phyloP scores from a whole-genome alignment of 2,329 filamentous ascomycete genomes.

The Purpureocillium takamizusanense region DNA sequence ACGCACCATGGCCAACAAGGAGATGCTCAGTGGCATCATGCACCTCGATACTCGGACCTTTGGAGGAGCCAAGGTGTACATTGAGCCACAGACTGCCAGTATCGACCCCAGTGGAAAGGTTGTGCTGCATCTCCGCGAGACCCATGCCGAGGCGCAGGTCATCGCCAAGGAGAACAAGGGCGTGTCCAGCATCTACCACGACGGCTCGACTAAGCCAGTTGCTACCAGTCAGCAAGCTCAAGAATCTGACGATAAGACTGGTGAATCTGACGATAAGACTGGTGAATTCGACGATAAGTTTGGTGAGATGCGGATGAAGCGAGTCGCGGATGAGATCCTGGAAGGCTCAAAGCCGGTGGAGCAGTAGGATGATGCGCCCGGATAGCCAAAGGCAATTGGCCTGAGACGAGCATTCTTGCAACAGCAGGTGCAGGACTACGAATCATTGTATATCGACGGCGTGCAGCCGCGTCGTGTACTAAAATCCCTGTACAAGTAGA shows the following conservation, averaged over 20 bases:
- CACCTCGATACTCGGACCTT: slow-evolving; percentile 35
- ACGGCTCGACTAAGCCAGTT: slow-evolving; percentile 10
- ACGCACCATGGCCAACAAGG: slow-evolving; percentile 11
- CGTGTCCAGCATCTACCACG: slow-evolving; percentile 21
- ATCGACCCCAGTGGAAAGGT: slow-evolving; percentile 43
- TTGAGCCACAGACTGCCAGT: slow-evolving; percentile 32
- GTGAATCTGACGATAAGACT: no score
- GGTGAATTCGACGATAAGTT: no score
- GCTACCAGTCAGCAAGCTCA: slow-evolving; percentile 4
- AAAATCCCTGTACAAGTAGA: slow-evolving; percentile 8
- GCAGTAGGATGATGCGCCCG: no score
- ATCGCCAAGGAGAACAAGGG: slow-evolving; percentile 38
- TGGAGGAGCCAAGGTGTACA: slow-evolving; percentile 47
- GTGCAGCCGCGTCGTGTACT: slow-evolving; percentile 4
- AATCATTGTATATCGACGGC: slow-evolving; percentile 3
- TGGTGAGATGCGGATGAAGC: slow-evolving; percentile 12
- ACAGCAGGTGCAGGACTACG: neutral
- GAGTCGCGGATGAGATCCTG: slow-evolving; percentile 20
- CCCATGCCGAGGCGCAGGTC: slow-evolving; percentile 26
- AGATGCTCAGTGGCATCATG: slow-evolving; percentile 23
- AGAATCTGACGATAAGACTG: no score
- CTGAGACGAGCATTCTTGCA: no score
- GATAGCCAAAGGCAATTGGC: neutral
- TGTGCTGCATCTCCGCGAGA: slow-evolving; percentile 31
- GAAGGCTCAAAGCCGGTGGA: slow-evolving; percentile 4